Base-by-base conservation (phyloP, 306 rosid genomes). In the Delonix regia region DNA sequence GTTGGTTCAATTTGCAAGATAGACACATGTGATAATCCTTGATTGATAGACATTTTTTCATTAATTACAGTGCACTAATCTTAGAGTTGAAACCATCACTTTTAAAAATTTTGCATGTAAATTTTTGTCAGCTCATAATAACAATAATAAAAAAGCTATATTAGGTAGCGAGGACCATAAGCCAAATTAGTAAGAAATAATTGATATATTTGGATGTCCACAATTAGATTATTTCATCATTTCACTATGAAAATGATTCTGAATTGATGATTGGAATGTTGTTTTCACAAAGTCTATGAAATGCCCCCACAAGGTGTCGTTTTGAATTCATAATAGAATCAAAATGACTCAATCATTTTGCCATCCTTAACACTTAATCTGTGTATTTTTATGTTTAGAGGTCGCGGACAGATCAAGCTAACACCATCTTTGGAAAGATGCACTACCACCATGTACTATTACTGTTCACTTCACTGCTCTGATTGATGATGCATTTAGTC, bases 331-430 rank as follows among this genome's bases (percentile, higher is more conserved):
- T 76, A 73, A 80, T 79, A 72, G 80, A 73, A 83, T 83, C 80
- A 65, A 85, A 76, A 77, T 76, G 45, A 63, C 3, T 88, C 77
- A 57, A 86, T 92, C 85, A 88, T 89, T 85, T 64, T 64, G 66
- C 78, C 41, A 59, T 7, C 59, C 36, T 47, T 12, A 66, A 57
- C 70, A 11, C 61, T 66, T 78, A 73, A 74, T 86, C 77, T 77
- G 83, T 73, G 83, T 60, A 10, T 0, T 24, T 53, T 59, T 71
- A 85, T 80, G 83, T 79, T 74, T 55, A 38, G 52, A 72, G 85
- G 44, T 63, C 34, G 69, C 47, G 85, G 97, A 77, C 84, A 85
- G 51, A 88, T 69, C 34, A 91, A 86, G 89, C 87, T 71, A 81
- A 81, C 44, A 74, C 83, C 65, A 82, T 79, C 81, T 76, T 78